A percentile compares a stretch with the other conserved stretches of the same genome.
Evolutionary conservation across 441 rosid species (phyloP).

Genomic region (Jatropha podagrica): DNA sequence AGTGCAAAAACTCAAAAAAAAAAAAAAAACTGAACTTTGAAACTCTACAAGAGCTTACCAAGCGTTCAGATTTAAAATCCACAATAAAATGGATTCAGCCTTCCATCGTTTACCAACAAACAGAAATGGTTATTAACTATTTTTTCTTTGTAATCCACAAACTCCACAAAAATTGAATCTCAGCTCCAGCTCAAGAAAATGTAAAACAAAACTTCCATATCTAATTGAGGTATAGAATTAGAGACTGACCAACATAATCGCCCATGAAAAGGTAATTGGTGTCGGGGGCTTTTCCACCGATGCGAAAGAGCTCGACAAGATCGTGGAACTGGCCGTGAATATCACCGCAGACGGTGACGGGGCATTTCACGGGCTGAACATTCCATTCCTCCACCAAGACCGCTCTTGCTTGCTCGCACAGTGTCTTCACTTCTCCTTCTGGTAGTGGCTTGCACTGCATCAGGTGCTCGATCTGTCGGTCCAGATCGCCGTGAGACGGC

Average conservation of each 20-base stretch:
- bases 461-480: constrained; percentile 95
- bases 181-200: neutral
- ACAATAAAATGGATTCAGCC: neutral
- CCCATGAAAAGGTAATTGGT: constrained; percentile 96
- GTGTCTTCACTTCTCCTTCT: constrained; percentile 85
- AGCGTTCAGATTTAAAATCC: neutral
- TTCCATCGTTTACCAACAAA: neutral
- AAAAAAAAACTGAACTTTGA: neutral
- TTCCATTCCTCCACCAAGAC: constrained; percentile 92
- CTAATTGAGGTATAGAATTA: neutral
- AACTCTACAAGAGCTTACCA: neutral
- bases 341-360: constrained; percentile 92
- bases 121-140: neutral
- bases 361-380: constrained; percentile 90
- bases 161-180: constrained; percentile 3
- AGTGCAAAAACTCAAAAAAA: neutral
- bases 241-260: constrained; percentile 76
- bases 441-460: constrained; percentile 92
- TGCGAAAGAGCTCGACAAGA: constrained; percentile 87
- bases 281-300: constrained; percentile 83
- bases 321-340: constrained; percentile 93
- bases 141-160: neutral
- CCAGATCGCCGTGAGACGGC: constrained; percentile 73
- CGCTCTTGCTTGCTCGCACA: constrained; percentile 92
- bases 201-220: neutral